Conservation (phyloP, 805 yeast species). For the Pichia pseudocactophila region DNA sequence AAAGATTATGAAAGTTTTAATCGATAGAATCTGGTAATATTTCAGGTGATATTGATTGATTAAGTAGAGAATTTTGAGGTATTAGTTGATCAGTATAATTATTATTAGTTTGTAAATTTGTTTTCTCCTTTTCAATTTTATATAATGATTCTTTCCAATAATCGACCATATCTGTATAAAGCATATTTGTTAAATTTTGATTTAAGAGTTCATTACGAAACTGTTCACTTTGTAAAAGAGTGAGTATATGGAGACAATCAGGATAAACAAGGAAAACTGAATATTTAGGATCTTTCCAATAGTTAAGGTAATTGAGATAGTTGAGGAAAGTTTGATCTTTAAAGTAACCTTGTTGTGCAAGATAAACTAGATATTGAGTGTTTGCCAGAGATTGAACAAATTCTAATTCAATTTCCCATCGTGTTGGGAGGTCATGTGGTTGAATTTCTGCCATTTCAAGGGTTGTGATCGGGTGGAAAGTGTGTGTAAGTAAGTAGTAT, state of each 20-base stretch:
- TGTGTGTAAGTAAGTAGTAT: too few relatives aligned
- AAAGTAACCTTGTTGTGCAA: conserved; percentile 76
- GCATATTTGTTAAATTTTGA: conserved; percentile 45
- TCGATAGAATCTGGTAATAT: too few relatives aligned
- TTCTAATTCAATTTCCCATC: conserved; percentile 87
- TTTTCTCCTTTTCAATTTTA: conserved; percentile 8
- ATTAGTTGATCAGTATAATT: too few relatives aligned
- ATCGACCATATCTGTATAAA: conserved; percentile 70
- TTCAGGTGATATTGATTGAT: too few relatives aligned
- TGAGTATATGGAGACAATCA: conserved; percentile 74
- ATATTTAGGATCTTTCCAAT: conserved; percentile 73
- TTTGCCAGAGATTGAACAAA: conserved; percentile 90
- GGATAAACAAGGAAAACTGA: conserved; percentile 74
- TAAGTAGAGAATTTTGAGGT: too few relatives aligned
- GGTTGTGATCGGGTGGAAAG: too few relatives aligned
- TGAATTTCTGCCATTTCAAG: neutral
- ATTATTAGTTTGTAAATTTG: neutral
- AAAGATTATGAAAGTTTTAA: neutral
- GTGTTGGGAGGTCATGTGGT: conserved; percentile 43
- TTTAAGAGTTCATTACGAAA: conserved; percentile 49
- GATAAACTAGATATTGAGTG: conserved; percentile 74
- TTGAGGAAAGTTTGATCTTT: conserved; percentile 64
- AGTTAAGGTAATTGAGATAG: conserved; percentile 72
- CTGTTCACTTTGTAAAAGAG: conserved; percentile 45
- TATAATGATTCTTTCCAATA: conserved; percentile 45